Evolutionary conservation across 495 filamentous ascomycete species (phyloP), one percentile per base, ranked within the genome.

Genomic region (Aspergillus panamensis): DNA sequence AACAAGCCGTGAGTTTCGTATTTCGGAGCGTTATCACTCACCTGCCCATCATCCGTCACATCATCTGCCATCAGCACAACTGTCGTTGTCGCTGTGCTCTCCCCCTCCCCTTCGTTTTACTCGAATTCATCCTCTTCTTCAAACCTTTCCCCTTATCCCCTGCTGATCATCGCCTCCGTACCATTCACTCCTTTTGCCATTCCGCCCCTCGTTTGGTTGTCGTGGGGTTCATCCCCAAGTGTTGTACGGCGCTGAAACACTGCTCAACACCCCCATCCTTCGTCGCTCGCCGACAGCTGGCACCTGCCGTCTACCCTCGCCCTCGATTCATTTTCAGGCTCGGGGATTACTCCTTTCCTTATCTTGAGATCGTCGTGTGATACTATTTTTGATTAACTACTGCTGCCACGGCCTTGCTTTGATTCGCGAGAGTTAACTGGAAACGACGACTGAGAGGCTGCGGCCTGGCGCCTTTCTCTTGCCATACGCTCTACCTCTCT

Each of bases 61-160:
- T 56, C 53, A 49, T 56, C 47, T 52, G 48, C 48, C 55, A 47
- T 56, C 53, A 39, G 14, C 39, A 47, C 54, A 29, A n/a, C 44
- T 9, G 20, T 45, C 42, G 17, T 45, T 19, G 42, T 16, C 9
- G 42, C 17, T 45, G 42, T 17, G 42, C 9, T 40, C 43, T 29
- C 19, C 21, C 30, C 31, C 5, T n/a, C n/a, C 25, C 32, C 31
- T 19, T 35, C 43, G 17, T 47, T 21, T 45, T 19, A 20, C 9
- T 45, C 17, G 5, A 44, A 16, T 57, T 29, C 45, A 17, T 19
- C 31, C 37, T 42, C 47, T 39, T 35, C 45, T 58, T 25, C 13
- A 12, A 44, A 17, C 33, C 49, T 25, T 2, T 25, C 25, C 25
- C 25, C 25, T 25, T 25, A 2, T 17, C 39, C 14, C 29, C 9